phyloP scores from a whole-genome alignment of 306 rosid genomes.

The Malus orientalis region DNA sequence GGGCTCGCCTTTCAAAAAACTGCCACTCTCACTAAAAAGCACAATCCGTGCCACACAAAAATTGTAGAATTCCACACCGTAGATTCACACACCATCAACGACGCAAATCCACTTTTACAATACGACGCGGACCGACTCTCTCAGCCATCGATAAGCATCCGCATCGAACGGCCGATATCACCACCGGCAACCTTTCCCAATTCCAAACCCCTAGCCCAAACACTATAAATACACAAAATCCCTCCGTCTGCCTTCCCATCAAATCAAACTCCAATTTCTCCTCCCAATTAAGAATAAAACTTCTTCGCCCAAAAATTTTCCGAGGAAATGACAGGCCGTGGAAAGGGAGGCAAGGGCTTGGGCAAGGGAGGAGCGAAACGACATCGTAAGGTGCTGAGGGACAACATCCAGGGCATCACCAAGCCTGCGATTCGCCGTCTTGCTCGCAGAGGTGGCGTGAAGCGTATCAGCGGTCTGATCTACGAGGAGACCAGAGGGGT shows the following conservation, averaged over 20 bases:
- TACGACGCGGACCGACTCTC: slow-evolving; percentile 1
- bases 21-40: slow-evolving; percentile 5
- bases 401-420: slow-evolving; percentile 40
- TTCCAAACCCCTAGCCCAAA: not conserved
- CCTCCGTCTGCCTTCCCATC: accelerated
- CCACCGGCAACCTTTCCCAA: not conserved
- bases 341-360: slow-evolving; percentile 57
- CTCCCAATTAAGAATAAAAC: too few species aligned
- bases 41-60: not conserved
- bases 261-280: not conserved
- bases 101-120: not conserved
- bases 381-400: slow-evolving; percentile 45
- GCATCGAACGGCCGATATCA: slow-evolving; percentile 12
- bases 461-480: slow-evolving; percentile 15
- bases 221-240: not conserved
- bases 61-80: not conserved
- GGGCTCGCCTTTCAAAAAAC: not conserved
- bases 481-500: not conserved
- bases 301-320: not conserved
- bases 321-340: slow-evolving; percentile 43
- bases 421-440: not conserved
- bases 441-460: not conserved
- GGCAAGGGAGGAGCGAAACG: slow-evolving; percentile 60
- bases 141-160: not conserved
- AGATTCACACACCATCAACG: not conserved